Conservation (phyloP, 208 protist species). For the Leishmania tropica region DNA sequence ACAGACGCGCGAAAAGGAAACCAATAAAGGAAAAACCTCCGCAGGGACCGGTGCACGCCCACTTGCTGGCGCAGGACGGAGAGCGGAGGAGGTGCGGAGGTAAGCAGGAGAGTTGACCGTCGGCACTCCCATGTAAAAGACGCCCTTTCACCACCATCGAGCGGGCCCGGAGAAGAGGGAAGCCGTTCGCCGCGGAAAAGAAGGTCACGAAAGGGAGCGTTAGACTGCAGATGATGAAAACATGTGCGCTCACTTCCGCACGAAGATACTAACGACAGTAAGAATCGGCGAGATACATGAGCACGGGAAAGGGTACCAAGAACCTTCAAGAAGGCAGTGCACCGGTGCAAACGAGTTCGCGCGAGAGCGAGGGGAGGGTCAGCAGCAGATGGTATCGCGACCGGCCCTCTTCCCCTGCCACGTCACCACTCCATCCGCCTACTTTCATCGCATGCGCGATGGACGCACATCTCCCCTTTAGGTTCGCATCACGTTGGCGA, state of each 20-base stretch:
- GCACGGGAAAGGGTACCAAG: background rate
- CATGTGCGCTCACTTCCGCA: background rate
- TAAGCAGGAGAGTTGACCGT: background rate
- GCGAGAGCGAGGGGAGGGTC: background rate
- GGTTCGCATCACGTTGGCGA: constrained; percentile 20
- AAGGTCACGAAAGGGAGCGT: background rate
- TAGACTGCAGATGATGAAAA: background rate
- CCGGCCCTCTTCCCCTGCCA: background rate
- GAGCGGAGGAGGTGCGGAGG: background rate
- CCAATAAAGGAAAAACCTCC: too few relatives aligned
- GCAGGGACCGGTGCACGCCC: background rate
- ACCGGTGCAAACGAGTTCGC: background rate
- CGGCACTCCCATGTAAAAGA: background rate
- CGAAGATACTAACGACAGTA: background rate
- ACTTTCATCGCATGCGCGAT: background rate
- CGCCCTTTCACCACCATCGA: background rate
- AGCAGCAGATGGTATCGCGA: background rate
- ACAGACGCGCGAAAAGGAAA: background rate
- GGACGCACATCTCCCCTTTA: background rate
- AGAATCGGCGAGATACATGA: background rate
- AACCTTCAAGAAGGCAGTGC: background rate
- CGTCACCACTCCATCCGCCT: background rate
- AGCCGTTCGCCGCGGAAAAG: background rate
- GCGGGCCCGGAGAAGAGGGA: background rate
- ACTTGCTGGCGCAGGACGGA: background rate